phyloP scores from a whole-genome alignment of 2,329 filamentous ascomycete genomes.

The Pochonia chlamydosporia region DNA sequence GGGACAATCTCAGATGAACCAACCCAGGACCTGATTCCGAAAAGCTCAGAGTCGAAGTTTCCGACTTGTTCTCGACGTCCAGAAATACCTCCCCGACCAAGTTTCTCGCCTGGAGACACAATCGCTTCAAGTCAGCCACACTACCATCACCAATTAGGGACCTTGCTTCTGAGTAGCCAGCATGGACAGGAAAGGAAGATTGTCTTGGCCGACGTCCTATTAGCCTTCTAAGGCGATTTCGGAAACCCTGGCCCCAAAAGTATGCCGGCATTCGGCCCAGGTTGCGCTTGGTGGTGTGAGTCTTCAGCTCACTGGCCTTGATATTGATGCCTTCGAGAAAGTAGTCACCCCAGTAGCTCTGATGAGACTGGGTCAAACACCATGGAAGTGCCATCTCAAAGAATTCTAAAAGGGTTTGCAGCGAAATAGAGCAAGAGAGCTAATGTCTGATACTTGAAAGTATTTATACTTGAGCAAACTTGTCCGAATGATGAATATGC shows the following conservation, averaged over 20 bases:
- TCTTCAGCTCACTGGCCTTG: conserved; percentile 5
- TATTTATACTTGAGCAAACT: too few species aligned
- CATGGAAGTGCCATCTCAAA: conserved; percentile 8
- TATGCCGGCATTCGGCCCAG: conserved; percentile 7
- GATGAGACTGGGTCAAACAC: neutral
- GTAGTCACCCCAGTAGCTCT: conserved; percentile 10
- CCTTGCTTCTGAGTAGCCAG: conserved; percentile 14
- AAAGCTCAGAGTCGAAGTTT: neutral
- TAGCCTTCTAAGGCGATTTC: too few species aligned
- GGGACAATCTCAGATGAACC: conserved; percentile 11
- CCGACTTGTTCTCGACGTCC: conserved; percentile 5
- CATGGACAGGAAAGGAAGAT: conserved; percentile 9
- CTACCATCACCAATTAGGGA: conserved; percentile 9
- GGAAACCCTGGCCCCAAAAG: conserved; percentile 11
- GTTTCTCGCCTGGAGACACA: conserved; percentile 10
- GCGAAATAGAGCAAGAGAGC: too few species aligned
- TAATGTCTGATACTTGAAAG: too few species aligned
- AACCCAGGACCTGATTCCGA: conserved; percentile 6
- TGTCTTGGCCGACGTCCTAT: too few species aligned
- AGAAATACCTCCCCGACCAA: conserved; percentile 11
- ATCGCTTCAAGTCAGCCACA: conserved; percentile 9
- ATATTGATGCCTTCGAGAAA: conserved; percentile 10
- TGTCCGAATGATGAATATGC: too few species aligned
- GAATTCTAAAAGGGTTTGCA: too few species aligned
- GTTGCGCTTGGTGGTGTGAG: conserved; percentile 2